Percentiles rank a stretch among this genome's conserved stretches.
Evolutionary conservation across 2,329 filamentous ascomycete species (phyloP).

Genomic region (Ceratocystis eucalypticola): DNA sequence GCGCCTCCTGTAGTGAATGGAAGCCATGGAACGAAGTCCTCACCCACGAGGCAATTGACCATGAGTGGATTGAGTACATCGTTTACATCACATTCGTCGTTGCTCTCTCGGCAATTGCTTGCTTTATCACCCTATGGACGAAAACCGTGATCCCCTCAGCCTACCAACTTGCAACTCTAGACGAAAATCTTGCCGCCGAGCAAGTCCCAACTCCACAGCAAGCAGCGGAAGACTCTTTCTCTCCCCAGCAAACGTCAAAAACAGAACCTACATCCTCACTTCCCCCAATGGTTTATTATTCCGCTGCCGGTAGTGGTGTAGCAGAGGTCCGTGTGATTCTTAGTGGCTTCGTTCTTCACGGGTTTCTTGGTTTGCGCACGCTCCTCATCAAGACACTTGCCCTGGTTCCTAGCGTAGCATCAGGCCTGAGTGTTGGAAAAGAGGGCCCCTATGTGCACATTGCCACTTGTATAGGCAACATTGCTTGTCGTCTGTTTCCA

Average conservation of each 20-base stretch:
- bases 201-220: conserved; percentile 30
- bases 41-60: conserved; percentile 32
- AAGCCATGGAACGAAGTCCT: conserved; percentile 41
- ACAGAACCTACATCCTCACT: conserved; percentile 31
- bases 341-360: conserved; percentile 94
- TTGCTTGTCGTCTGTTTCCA: conserved; percentile 79
- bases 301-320: conserved; percentile 88
- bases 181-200: conserved; percentile 78
- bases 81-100: conserved; percentile 64
- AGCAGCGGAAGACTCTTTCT: conserved; percentile 26
- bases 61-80: conserved; percentile 58
- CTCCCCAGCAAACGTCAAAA: conserved; percentile 21
- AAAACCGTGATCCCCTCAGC: conserved; percentile 88
- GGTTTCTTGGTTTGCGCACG: conserved; percentile 81
- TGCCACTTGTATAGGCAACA: conserved; percentile 87
- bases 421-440: conserved; percentile 85
- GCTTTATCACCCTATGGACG: conserved; percentile 71
- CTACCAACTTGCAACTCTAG: conserved; percentile 72
- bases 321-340: conserved; percentile 95
- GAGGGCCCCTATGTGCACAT: conserved; percentile 97
- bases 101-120: conserved; percentile 55
- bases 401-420: conserved; percentile 77
- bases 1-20: conserved; percentile 43
- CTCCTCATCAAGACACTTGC: conserved; percentile 73
- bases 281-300: conserved; percentile 83